Percentiles rank a stretch among this genome's conserved stretches.
Evolutionary conservation across 306 rosid genomes (phyloP).

Genomic region (Urtica urens): DNA sequence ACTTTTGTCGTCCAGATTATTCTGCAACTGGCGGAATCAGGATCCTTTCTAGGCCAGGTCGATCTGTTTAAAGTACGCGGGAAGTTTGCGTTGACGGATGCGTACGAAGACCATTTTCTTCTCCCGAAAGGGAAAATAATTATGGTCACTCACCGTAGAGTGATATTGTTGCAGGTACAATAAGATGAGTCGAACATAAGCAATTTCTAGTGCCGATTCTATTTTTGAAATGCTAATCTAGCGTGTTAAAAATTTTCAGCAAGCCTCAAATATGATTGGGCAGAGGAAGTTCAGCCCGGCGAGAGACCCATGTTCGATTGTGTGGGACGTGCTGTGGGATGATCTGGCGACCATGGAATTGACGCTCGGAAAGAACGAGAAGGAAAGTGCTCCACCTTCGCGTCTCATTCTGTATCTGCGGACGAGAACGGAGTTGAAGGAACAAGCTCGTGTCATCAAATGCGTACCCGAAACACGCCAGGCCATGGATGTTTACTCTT

Average conservation of each 20-base stretch:
- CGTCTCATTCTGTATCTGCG: slow-evolving; percentile 56
- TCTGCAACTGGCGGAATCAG: slow-evolving; percentile 93
- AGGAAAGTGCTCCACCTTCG: slow-evolving; percentile 52
- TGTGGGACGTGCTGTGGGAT: slow-evolving; percentile 90
- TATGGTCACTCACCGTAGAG: slow-evolving; percentile 77
- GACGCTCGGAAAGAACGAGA: slow-evolving; percentile 70
- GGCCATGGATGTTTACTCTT: slow-evolving; percentile 61
- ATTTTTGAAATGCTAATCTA: background rate
- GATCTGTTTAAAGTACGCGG: slow-evolving; percentile 98
- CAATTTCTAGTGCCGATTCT: background rate
- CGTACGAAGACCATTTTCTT: slow-evolving; percentile 93
- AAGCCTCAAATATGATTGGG: slow-evolving; percentile 73
- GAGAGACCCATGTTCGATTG: slow-evolving; percentile 86
- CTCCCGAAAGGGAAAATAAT: slow-evolving; percentile 77
- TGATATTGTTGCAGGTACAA: slow-evolving; percentile 78
- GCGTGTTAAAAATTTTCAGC: slow-evolving; percentile 56
- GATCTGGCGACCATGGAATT: slow-evolving; percentile 66
- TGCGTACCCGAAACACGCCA: slow-evolving; percentile 53
- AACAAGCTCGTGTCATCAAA: slow-evolving; percentile 47
- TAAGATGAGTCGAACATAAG: background rate
- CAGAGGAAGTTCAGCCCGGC: slow-evolving; percentile 94
- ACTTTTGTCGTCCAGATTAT: slow-evolving; percentile 57
- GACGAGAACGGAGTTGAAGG: slow-evolving; percentile 49
- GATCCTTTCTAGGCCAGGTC: slow-evolving; percentile 92
- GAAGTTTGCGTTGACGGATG: slow-evolving; percentile 91